Evolutionary conservation across 495 filamentous ascomycete species (phyloP).

Genomic region (Penicillium arizonense): DNA sequence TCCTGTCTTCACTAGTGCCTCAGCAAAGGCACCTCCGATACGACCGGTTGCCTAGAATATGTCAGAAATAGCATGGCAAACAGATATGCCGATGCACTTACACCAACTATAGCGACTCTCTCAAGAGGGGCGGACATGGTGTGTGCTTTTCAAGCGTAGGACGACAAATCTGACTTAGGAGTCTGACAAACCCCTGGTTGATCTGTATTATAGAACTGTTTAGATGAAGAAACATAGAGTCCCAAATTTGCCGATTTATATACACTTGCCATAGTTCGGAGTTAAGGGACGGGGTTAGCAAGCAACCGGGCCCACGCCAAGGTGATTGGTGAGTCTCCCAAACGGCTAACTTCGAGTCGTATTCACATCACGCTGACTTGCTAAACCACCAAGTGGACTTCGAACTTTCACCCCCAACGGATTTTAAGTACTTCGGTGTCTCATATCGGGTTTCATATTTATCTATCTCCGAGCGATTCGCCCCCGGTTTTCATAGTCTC

Average conservation of each 20-base stretch:
- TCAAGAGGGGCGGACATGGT: slow-evolving; percentile 10
- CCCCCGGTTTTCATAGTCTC: too few relatives aligned
- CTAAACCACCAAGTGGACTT: too few relatives aligned
- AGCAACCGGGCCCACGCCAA: too few relatives aligned
- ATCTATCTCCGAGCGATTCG: too few relatives aligned
- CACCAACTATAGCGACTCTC: slow-evolving; percentile 18
- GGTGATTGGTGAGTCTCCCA: too few relatives aligned
- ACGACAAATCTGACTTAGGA: background rate
- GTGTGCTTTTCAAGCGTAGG: background rate
- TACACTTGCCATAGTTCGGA: background rate
- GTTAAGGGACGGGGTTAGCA: background rate
- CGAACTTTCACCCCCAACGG: too few relatives aligned
- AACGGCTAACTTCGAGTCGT: too few relatives aligned
- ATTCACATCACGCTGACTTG: too few relatives aligned
- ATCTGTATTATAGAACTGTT: too few relatives aligned
- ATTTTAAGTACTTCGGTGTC: too few relatives aligned
- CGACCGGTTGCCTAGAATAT: slow-evolving; percentile 54
- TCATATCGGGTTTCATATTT: too few relatives aligned
- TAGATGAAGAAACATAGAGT: too few relatives aligned
- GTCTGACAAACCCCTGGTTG: background rate
- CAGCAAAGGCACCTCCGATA: slow-evolving; percentile 53
- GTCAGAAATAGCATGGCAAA: background rate
- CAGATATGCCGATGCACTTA: background rate
- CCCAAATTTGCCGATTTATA: background rate
- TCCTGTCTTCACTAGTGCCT: slow-evolving; percentile 45